Conservation (phyloP, 805 yeast species). For the Saccharomycopsis fermentans region DNA sequence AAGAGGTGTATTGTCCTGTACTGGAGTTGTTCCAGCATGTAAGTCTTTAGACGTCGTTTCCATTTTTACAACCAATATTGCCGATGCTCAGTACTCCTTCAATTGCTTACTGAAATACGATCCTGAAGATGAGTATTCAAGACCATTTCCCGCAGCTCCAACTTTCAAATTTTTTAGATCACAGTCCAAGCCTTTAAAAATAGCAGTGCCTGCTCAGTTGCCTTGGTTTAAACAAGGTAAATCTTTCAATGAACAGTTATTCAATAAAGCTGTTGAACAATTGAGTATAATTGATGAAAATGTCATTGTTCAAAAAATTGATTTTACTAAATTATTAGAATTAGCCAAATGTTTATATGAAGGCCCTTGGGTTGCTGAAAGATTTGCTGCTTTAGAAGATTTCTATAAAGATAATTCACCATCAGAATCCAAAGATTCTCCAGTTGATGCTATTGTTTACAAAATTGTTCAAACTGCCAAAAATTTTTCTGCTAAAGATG, state of each 20-base stretch:
- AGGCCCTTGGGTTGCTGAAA: slow-evolving; percentile 98
- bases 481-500: slow-evolving; percentile 68
- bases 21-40: slow-evolving; percentile 97
- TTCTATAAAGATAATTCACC: slow-evolving; percentile 67
- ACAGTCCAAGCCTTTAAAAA: slow-evolving; percentile 28
- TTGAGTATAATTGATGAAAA: slow-evolving; percentile 47
- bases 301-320: slow-evolving; percentile 41
- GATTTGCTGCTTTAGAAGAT: slow-evolving; percentile 74
- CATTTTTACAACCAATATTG: slow-evolving; percentile 63
- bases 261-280: slow-evolving; percentile 46
- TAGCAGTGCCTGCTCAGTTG: slow-evolving; percentile 69
- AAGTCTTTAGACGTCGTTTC: slow-evolving; percentile 90
- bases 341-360: slow-evolving; percentile 85
- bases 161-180: slow-evolving; percentile 43
- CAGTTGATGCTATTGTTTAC: slow-evolving; percentile 73
- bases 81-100: slow-evolving; percentile 77
- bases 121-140: slow-evolving; percentile 66
- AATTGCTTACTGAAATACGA: slow-evolving; percentile 66
- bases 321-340: slow-evolving; percentile 67
- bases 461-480: slow-evolving; percentile 72
- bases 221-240: slow-evolving; percentile 75
- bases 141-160: slow-evolving; percentile 63
- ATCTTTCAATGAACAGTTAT: slow-evolving; percentile 54
- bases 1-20: slow-evolving; percentile 73
- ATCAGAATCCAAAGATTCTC: slow-evolving; percentile 29